phyloP scores from a whole-genome alignment of 202 grass and related monocot genomes.

The Schoenoplectus triqueter region DNA sequence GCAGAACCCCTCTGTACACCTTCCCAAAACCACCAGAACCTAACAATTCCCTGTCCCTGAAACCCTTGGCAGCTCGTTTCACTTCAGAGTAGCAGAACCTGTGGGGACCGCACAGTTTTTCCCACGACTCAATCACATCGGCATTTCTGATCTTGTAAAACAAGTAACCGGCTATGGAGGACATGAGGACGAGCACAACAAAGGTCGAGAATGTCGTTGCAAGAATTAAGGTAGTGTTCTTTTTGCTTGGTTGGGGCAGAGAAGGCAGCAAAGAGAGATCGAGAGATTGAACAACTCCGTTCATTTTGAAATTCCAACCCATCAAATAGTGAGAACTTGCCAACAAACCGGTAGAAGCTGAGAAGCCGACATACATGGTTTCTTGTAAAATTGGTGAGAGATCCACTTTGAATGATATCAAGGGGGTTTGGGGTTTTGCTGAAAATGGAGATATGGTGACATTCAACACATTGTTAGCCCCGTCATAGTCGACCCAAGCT shows the following conservation, averaged over 20 bases:
- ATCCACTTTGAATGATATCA: conserved; percentile 58
- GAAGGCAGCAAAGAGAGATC: conserved; percentile 53
- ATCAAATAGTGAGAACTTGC: conserved; percentile 74
- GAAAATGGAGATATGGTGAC: conserved; percentile 43
- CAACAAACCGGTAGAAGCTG: conserved; percentile 67
- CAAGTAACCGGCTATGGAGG: conserved; percentile 41
- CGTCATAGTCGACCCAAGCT: conserved; percentile 84
- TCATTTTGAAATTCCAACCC: conserved; percentile 78
- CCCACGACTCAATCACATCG: conserved; percentile 74
- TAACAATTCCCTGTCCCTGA: conserved; percentile 66
- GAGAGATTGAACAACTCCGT: conserved; percentile 40
- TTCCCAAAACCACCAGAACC: conserved; percentile 79
- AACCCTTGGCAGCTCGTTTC: conserved; percentile 59
- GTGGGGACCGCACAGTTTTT: conserved; percentile 73
- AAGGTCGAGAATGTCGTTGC: conserved; percentile 51
- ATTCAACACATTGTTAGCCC: conserved; percentile 39
- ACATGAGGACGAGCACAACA: conserved; percentile 46
- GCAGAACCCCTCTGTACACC: conserved; percentile 77
- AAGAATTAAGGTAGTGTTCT: conserved; percentile 46
- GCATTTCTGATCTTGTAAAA: conserved; percentile 58
- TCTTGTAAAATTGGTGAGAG: conserved; percentile 46
- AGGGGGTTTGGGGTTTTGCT: conserved; percentile 51
- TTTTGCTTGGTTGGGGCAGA: conserved; percentile 31
- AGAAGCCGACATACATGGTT: conserved; percentile 79
- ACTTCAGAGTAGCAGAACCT: conserved; percentile 68